Evolutionary conservation across 371 early-diverging fungal genomes (phyloP).

Genomic region (Mucor sp.): DNA sequence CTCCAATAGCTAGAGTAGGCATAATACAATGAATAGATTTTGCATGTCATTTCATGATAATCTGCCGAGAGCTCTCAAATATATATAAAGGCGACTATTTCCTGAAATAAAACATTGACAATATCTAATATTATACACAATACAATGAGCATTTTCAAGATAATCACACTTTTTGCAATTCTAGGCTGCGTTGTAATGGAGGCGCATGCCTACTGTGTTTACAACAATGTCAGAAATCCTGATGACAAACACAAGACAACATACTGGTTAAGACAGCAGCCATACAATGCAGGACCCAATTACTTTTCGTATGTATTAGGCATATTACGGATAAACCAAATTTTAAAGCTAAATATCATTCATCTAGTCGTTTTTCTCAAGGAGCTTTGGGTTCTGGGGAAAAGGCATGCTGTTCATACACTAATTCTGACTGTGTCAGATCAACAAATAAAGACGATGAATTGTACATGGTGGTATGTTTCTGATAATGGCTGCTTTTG

Average conservation of each 20-base stretch:
- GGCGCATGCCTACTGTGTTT: neutral
- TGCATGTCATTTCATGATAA: neutral
- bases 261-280: conserved; percentile 1
- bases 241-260: neutral
- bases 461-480: neutral
- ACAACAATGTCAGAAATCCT: neutral
- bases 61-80: neutral
- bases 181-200: neutral
- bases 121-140: neutral
- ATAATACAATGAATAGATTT: too few species aligned
- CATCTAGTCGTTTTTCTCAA: neutral
- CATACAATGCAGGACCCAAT: neutral
- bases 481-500: neutral
- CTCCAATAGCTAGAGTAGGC: too few species aligned
- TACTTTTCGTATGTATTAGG: neutral
- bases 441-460: neutral
- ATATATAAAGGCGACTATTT: neutral
- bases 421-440: neutral
- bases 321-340: neutral
- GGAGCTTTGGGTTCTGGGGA: neutral
- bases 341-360: neutral
- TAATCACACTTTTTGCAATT: neutral
- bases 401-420: conserved; percentile 6
- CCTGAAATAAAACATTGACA: neutral
- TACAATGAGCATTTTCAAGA: neutral